Base-by-base conservation (phyloP, 2,329 filamentous ascomycete species). In the Elsinoe necatrix region DNA sequence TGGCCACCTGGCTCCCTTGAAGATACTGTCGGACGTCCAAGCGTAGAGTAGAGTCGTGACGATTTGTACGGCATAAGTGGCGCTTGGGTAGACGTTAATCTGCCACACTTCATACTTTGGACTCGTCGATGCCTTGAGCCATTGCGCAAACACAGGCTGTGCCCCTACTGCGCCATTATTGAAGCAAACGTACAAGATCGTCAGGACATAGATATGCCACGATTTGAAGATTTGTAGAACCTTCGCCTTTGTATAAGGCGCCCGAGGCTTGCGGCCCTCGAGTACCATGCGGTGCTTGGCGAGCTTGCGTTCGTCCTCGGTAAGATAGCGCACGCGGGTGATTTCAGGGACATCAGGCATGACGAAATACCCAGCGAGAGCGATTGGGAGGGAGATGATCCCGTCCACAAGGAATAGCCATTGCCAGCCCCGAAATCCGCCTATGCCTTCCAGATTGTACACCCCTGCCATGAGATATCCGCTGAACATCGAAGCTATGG, bases 201-300 rank as follows among this genome's bases (percentile, higher is more conserved):
- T 76, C 2, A 87, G 69, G 0, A 77, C 61, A 56, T 83, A 86
- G 1, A 86, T 80, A 60, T 83, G 83, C 83, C 84, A 86, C 4
- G 78, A 80, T 0, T 74, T 73, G 57, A 85, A 79, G 16, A 86
- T 85, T 29, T 61, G 59, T 20, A 45, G 50, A 37, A 86, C 63
- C 67, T 83, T 85, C 1, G 68, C 65, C 54, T 68, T 71, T 0
- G 75, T 78, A 60, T 76, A 78, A 0, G 75, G 74, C 43, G 69
- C 65, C 54, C 75, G 66, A 20, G 71, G 66, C 58, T 73, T 66
- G 9, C 78, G 67, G 16, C 77, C 75, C 65, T 79, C 76, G 3
- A 75, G 63, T 59, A 74, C 61, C 77, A 81, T 80, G 23, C 78
- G 68, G 59, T 74, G 74, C 55, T 73, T 69, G 0, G 76, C 73